Base-by-base conservation (phyloP, 2,329 filamentous ascomycete genomes). In the Alternaria ventricosa region DNA sequence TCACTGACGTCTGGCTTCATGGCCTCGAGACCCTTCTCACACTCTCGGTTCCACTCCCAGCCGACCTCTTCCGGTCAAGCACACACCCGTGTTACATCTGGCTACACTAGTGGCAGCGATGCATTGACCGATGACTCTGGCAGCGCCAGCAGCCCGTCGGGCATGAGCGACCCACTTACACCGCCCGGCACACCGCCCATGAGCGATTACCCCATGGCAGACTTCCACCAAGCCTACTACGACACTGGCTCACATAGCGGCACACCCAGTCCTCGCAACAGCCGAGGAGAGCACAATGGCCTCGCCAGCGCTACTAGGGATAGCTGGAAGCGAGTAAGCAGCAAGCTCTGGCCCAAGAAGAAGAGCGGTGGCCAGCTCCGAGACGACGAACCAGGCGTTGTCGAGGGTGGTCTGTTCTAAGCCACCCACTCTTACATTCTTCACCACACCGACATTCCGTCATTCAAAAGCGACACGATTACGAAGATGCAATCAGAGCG, bases 111-210 rank as follows among this genome's bases (percentile, higher is more conserved):
- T 60, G 76, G 77, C 15, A 78, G 66, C 75, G 82, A 65, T 72
- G 79, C 53, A 82, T 88, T 65, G 78, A 85, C 51, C 84, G 90
- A 93, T 70, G 90, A 92, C 75, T 91, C 87, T 63, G 87, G 86
- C 60, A 87, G 86, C 85, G 61, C 63, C 28, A 58, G 74, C 23
- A 82, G 58, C 64, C 81, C 82, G 3, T 81, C 55, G 83, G 87
- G 33, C 78, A 84, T 53, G 25, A 82, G 84, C 63, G 90, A 90
- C 73, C 90, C 86, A 4, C 89, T 93, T 84, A 94, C 92, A 4
- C 92, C 92, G 1, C 91, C 91, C 3, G 92, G 91, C 7, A 94
- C 92, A 6, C 92, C 92, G 0, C 91, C 91, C 1, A 92, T 92
- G 33, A 78, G 69, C 66, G 76, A 79, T 50, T 78, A 77, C 41